These are phyloP conservation scores for Salix caprea DNA, from an alignment of 345 rosid genomes.

Conservation along the genomic window DNA sequence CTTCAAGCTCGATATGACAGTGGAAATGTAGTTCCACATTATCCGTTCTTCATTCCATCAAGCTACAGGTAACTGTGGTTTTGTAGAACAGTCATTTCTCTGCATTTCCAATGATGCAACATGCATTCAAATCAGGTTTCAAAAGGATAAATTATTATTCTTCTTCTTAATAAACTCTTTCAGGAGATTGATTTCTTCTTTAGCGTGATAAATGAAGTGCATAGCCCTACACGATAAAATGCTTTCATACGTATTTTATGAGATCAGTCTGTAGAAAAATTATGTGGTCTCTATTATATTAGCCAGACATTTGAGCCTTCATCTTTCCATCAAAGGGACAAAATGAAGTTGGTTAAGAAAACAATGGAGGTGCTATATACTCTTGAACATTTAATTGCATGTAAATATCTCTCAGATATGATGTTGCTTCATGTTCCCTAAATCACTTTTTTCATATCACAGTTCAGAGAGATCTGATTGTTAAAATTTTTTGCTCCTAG, in stretches of 20 bases:
- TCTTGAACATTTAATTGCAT: background rate
- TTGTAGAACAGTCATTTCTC: background rate
- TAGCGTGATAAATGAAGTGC: background rate
- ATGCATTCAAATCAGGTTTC: background rate
- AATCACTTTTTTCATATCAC: background rate
- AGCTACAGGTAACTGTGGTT: constrained; percentile 51
- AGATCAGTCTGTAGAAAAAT: background rate
- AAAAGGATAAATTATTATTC: background rate
- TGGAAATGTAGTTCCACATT: constrained; percentile 45
- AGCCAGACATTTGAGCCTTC: background rate
- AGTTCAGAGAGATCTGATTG: background rate
- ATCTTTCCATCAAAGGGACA: background rate
- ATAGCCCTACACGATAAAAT: background rate
- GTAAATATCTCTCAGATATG: background rate
- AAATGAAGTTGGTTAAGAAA: background rate
- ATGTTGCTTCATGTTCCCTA: background rate
- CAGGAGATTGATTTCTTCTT: background rate
- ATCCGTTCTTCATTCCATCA: constrained; percentile 51
- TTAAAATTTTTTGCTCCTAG: constrained; percentile 34
- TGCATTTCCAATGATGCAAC: background rate
- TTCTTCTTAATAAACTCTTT: background rate
- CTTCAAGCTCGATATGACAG: constrained; percentile 50
- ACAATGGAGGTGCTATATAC: background rate
- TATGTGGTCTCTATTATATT: background rate
- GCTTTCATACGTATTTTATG: background rate